These are phyloP conservation scores for Naganishia antarctica DNA, from an alignment of 768 basidiomycete species.

Conservation along the genomic window DNA sequence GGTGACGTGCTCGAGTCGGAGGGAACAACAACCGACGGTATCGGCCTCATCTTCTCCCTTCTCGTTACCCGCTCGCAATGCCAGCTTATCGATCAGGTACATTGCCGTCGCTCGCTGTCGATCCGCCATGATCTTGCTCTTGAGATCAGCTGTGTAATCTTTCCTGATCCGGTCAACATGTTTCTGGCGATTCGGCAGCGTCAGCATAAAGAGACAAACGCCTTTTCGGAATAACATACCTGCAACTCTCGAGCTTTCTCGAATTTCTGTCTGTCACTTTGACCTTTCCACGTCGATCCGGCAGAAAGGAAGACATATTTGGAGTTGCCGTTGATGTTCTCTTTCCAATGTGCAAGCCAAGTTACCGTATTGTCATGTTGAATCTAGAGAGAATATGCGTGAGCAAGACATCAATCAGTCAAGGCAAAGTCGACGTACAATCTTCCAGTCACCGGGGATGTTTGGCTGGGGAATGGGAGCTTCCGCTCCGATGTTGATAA, in stretches of 20 bases:
- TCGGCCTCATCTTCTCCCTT: slow-evolving; percentile 99
- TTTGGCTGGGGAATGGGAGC: slow-evolving; percentile 78
- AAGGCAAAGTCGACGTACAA: background rate
- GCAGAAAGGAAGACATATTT: slow-evolving; percentile 98
- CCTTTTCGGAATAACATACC: slow-evolving; percentile 53
- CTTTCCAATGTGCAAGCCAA: slow-evolving; percentile 98
- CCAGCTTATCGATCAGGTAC: slow-evolving; percentile 96
- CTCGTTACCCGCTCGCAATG: slow-evolving; percentile 97
- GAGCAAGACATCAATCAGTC: background rate
- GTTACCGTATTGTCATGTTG: slow-evolving; percentile 91
- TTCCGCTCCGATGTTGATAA: slow-evolving; percentile 81
- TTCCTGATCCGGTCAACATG: slow-evolving; percentile 85
- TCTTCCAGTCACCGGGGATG: slow-evolving; percentile 75
- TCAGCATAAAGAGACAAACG: background rate
- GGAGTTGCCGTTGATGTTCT: slow-evolving; percentile 90
- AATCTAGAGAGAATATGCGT: slow-evolving; percentile 27
- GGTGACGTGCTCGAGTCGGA: slow-evolving; percentile 94
- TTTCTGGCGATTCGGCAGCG: slow-evolving; percentile 56
- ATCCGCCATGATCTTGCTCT: slow-evolving; percentile 85
- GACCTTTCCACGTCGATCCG: slow-evolving; percentile 95
- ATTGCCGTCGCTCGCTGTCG: slow-evolving; percentile 97
- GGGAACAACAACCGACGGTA: slow-evolving; percentile 96
- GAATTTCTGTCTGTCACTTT: slow-evolving; percentile 95
- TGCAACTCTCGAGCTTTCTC: slow-evolving; percentile 96
- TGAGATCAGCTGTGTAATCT: slow-evolving; percentile 79